phyloP scores from a whole-genome alignment of 2,329 filamentous ascomycete species.

The Ramichloridium luteum region DNA sequence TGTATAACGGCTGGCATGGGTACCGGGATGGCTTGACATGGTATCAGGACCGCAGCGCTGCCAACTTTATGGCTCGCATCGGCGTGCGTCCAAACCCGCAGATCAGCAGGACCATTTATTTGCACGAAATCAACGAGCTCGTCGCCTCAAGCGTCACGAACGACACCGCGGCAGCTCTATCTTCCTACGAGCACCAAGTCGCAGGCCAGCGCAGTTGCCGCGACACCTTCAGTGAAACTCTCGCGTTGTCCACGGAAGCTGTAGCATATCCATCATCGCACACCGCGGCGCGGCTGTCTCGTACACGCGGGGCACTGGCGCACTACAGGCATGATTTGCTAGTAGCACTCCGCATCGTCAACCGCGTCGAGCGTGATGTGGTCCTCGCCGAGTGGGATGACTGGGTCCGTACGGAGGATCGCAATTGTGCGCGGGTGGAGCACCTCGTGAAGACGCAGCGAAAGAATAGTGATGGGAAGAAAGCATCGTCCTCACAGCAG shows the following conservation, averaged over 20 bases:
- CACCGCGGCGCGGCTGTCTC: constrained; percentile 45
- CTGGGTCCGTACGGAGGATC: constrained; percentile 72
- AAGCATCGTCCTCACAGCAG: background rate
- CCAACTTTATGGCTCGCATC: constrained; percentile 66
- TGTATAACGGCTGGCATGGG: constrained; percentile 64
- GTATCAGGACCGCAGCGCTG: constrained; percentile 75
- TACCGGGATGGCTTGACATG: constrained; percentile 62
- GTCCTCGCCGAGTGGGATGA: constrained; percentile 83
- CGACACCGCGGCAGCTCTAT: constrained; percentile 6
- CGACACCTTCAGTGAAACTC: constrained; percentile 22
- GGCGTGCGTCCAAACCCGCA: constrained; percentile 66
- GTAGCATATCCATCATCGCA: constrained; percentile 3
- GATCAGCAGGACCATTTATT: constrained; percentile 77
- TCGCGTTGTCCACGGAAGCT: constrained; percentile 11
- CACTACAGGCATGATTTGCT: constrained; percentile 79
- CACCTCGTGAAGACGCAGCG: constrained; percentile 27
- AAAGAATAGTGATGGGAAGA: constrained; percentile 1
- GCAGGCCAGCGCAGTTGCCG: constrained; percentile 17
- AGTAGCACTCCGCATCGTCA: constrained; percentile 81
- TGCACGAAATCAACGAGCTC: constrained; percentile 63
- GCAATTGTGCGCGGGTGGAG: constrained; percentile 56
- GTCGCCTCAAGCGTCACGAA: constrained; percentile 26
- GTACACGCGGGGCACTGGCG: constrained; percentile 72
- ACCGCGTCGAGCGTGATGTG: constrained; percentile 77
- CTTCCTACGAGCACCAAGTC: background rate